Evolutionary conservation across 305 asterid species (phyloP), one percentile per base, ranked within the genome.

Genomic region (Petunia hybrid): DNA sequence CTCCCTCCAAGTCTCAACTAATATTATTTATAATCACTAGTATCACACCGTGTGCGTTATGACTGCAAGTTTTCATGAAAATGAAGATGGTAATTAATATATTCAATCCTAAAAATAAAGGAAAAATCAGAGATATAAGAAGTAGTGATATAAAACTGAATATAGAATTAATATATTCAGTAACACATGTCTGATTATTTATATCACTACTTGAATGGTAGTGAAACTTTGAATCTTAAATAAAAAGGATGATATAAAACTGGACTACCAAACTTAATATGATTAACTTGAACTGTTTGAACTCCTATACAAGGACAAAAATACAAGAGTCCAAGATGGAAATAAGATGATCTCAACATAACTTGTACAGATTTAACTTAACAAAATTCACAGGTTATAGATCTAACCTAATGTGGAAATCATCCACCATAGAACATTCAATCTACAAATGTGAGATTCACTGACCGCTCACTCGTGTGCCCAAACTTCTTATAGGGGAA

Each of bases 291-390:
- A 5, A 38, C 38, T 13, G 36, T 53, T 53, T 36, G n/a, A 55
- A 36, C n/a, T 74, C 64, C 57, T 74, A 38, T 74, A 74, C 78
- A 74, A 13, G 64, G 63, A 13, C 78, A 51, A 73, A 51, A 73
- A 60, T 7, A 48, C 6, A 6, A 35, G 31, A 22, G 48, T 14
- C 8, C 4, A 2, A 51, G 36, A 48, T 1, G 6, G 36, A 13
- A 73, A 73, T 51, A 36, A 22, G 31, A 22, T 22, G 46, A 53
- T 53, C 79, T 74, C 48, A 14, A 71, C 61, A 46, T 1, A 70
- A 43, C 35, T 63, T 10, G 16, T 36, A 63, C 69, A 63, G 60
- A 46, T 45, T 22, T 45, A 31, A 41, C 6, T n/a, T 41, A 13
- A 67, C 22, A 6, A 13, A 56, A 42, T 10, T 5, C 43, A 62